Evolutionary conservation across 2,329 filamentous ascomycete genomes (phyloP).

Genomic region (Alternaria conjuncta): DNA sequence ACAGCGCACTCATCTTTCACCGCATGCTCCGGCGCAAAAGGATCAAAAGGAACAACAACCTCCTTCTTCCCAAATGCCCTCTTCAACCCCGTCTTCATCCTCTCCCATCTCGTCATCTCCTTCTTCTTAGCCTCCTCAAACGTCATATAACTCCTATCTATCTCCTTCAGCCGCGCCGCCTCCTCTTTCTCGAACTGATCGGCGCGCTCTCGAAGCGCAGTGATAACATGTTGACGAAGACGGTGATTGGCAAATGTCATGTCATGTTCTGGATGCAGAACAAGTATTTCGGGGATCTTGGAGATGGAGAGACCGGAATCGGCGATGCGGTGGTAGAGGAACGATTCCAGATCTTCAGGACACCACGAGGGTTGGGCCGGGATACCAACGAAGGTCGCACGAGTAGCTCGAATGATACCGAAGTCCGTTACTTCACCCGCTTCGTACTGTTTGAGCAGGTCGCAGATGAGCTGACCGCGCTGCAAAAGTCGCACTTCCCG

Average conservation of each 20-base stretch:
- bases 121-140: slow-evolving; percentile 6
- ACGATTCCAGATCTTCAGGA: slow-evolving; percentile 5
- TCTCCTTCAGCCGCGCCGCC: slow-evolving; percentile 3
- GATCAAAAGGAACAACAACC: slow-evolving; percentile 11
- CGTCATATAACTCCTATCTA: neutral
- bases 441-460: slow-evolving; percentile 4
- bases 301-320: slow-evolving; percentile 5
- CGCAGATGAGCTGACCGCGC: slow-evolving; percentile 12
- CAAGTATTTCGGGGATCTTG: slow-evolving; percentile 14
- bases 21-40: slow-evolving; percentile 6
- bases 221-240: neutral
- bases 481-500: slow-evolving; percentile 17
- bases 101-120: slow-evolving; percentile 6
- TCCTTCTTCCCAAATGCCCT: slow-evolving; percentile 10
- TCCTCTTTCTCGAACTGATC: slow-evolving; percentile 15
- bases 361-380: slow-evolving; percentile 6
- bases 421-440: slow-evolving; percentile 13
- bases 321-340: slow-evolving; percentile 16
- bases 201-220: neutral
- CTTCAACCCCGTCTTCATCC: neutral
- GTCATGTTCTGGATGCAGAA: slow-evolving; percentile 19
- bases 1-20: too few relatives aligned
- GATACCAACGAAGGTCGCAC: slow-evolving; percentile 14
- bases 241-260: neutral
- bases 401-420: slow-evolving; percentile 16